Percentiles rank a stretch among this genome's conserved stretches.
Evolutionary conservation across 148 eudicot genomes (phyloP).

Genomic region (Cornus florida): DNA sequence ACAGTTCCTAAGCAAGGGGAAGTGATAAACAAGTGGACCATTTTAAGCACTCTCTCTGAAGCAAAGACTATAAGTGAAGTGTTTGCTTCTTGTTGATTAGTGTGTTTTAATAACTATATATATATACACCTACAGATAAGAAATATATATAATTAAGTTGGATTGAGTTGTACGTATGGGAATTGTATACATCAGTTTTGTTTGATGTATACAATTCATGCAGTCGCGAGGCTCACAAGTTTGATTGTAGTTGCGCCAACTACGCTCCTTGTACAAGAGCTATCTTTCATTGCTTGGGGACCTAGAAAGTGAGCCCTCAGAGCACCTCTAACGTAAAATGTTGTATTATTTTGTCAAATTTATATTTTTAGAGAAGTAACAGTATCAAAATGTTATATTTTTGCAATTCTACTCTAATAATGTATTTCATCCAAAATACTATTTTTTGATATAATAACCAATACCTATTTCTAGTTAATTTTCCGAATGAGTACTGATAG

Average conservation of each 20-base stretch:
- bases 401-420: no score
- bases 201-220: neutral
- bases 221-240: slow-evolving; percentile 6
- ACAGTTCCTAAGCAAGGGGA: neutral
- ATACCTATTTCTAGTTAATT: no score
- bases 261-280: neutral
- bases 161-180: neutral
- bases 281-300: neutral
- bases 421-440: no score
- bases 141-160: neutral
- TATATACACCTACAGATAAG: neutral
- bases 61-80: neutral
- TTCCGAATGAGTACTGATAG: no score
- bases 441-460: no score
- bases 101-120: neutral
- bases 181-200: neutral
- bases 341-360: no score
- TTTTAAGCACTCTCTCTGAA: neutral
- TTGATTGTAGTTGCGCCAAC: neutral
- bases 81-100: slow-evolving; percentile 7
- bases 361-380: no score
- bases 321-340: no score
- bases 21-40: neutral
- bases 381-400: no score
- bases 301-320: no score